Evolutionary conservation across 2,329 filamentous ascomycete species (phyloP).

Genomic region (Lachnellula willkommii): DNA sequence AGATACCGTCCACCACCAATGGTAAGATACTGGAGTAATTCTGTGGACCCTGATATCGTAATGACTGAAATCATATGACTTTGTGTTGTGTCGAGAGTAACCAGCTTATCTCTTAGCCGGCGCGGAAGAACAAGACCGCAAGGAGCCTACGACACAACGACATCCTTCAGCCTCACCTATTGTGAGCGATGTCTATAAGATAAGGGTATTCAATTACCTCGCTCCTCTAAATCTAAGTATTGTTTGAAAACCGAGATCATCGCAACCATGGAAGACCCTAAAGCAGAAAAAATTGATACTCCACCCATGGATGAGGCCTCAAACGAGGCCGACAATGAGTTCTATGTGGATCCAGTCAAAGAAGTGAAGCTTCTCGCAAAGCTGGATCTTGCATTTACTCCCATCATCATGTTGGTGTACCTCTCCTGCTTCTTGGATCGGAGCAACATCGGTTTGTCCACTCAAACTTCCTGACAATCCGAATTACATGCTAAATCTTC

Average conservation of each 20-base stretch:
- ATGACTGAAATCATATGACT: neutral
- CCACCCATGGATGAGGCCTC: neutral
- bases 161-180: neutral
- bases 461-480: neutral
- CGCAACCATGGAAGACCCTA: neutral
- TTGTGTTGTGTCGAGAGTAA: neutral
- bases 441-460: conserved; percentile 38
- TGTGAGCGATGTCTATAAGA: too few relatives aligned
- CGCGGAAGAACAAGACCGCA: neutral
- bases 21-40: too few relatives aligned
- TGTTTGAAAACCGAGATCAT: neutral
- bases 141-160: neutral
- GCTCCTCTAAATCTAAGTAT: too few relatives aligned
- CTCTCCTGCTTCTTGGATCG: conserved; percentile 51
- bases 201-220: too few relatives aligned
- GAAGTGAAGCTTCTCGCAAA: conserved; percentile 44
- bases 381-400: conserved; percentile 43
- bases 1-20: neutral
- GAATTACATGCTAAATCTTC: conserved; percentile 29
- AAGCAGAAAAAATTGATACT: neutral
- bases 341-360: conserved; percentile 37
- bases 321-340: neutral
- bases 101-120: neutral
- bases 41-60: neutral
- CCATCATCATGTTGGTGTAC: conserved; percentile 52